Conservation (phyloP, 2,329 filamentous ascomycete genomes). For the Calonectria multiphialidica region DNA sequence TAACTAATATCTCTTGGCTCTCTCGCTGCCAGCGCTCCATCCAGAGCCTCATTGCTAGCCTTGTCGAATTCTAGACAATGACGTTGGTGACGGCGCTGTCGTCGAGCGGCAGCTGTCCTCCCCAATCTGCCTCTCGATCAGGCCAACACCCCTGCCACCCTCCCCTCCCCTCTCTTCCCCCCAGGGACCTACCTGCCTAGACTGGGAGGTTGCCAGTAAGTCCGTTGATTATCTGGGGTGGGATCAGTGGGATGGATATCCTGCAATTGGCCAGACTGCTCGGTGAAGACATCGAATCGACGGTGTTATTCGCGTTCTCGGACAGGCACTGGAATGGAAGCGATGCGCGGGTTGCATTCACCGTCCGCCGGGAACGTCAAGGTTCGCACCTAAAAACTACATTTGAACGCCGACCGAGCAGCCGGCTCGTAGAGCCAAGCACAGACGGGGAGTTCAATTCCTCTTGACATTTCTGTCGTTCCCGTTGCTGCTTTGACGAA, state of each 20-base stretch:
- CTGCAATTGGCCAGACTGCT: not conserved
- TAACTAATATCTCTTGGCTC: conserved; percentile 7
- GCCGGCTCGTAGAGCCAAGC: not conserved
- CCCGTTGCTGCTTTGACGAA: not conserved
- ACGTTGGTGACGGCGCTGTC: not conserved
- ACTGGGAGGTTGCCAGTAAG: conserved; percentile 2
- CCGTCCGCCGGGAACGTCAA: not conserved
- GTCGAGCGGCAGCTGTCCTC: not conserved
- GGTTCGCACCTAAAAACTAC: not conserved
- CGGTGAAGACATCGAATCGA: not conserved
- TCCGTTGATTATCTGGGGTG: conserved; percentile 11
- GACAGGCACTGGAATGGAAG: not conserved
- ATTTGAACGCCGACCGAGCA: not conserved
- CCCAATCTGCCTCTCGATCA: not conserved
- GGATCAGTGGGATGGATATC: not conserved
- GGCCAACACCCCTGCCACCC: not conserved
- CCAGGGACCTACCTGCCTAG: conserved; percentile 18
- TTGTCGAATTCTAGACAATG: not conserved
- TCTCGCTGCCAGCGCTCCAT: not conserved
- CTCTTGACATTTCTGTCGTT: not conserved
- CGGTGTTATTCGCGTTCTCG: not conserved
- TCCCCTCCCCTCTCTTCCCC: not conserved
- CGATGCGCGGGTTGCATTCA: not conserved
- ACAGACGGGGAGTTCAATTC: not conserved
- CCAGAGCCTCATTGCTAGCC: not conserved